phyloP scores from a whole-genome alignment of 306 rosid species.

The Pterocarpus macrocarpus region DNA sequence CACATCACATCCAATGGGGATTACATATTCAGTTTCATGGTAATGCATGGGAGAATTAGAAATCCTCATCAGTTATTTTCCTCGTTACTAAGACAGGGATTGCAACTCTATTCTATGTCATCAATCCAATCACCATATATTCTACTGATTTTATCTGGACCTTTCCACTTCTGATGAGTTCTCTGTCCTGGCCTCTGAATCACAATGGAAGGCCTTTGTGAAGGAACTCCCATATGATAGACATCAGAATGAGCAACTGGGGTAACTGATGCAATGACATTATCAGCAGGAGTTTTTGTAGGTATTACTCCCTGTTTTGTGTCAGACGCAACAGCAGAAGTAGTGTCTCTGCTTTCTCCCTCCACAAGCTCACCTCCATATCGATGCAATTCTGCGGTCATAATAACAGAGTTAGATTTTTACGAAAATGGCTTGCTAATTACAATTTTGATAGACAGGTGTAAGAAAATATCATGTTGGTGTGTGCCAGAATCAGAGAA shows the following conservation, averaged over 20 bases:
- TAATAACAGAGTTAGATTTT: constrained; percentile 36
- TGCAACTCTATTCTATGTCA: constrained; percentile 58
- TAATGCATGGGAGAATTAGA: background rate
- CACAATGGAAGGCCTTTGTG: constrained; percentile 82
- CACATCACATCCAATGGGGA: background rate
- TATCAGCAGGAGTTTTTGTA: constrained; percentile 69
- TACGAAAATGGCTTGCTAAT: constrained; percentile 11
- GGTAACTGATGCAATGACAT: constrained; percentile 67
- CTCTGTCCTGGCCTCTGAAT: constrained; percentile 86
- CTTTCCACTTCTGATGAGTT: constrained; percentile 97
- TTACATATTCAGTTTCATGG: constrained; percentile 31
- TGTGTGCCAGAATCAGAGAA: constrained; percentile 22
- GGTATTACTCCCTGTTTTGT: constrained; percentile 72
- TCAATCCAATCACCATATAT: constrained; percentile 99
- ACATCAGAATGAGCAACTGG: constrained; percentile 79
- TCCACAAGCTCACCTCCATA: constrained; percentile 94
- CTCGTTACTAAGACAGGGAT: constrained; percentile 37
- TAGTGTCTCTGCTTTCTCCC: constrained; percentile 70
- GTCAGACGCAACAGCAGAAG: constrained; percentile 57
- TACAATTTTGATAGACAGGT: constrained; percentile 8
- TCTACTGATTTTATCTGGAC: constrained; percentile 98
- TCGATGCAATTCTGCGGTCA: constrained; percentile 79
- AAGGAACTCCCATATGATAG: constrained; percentile 82
- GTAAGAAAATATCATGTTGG: constrained; percentile 2
- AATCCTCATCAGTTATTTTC: constrained; percentile 28